Percentiles rank a stretch among this genome's conserved stretches.
These are phyloP conservation scores for Alternaria infectoria DNA, from an alignment of 2,329 filamentous ascomycete genomes.

Conservation along the genomic window DNA sequence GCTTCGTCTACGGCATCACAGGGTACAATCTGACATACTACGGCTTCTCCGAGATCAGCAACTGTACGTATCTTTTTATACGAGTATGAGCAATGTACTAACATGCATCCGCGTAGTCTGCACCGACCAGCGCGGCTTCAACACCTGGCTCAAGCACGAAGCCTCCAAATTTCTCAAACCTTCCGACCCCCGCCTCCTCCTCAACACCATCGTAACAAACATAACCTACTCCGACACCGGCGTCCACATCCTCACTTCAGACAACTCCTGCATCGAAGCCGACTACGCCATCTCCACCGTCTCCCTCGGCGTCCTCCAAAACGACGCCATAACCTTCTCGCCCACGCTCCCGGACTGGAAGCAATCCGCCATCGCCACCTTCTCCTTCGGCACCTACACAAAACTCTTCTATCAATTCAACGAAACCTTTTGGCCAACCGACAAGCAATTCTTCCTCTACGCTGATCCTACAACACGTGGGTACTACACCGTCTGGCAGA, in stretches of 20 bases:
- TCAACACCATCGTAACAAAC: constrained; percentile 64
- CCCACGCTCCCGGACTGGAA: constrained; percentile 70
- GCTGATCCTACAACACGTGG: constrained; percentile 57
- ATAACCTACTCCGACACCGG: constrained; percentile 60
- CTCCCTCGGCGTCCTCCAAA: constrained; percentile 71
- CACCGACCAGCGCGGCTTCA: constrained; percentile 67
- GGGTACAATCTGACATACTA: constrained; percentile 59
- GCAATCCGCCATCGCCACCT: constrained; percentile 65
- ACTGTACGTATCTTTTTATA: background rate
- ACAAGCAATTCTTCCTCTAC: constrained; percentile 63
- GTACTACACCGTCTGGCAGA: constrained; percentile 69
- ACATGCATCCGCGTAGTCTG: constrained; percentile 54
- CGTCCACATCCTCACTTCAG: constrained; percentile 60
- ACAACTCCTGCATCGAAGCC: constrained; percentile 64
- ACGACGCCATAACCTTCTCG: constrained; percentile 63
- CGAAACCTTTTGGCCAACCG: constrained; percentile 68
- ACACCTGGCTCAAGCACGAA: constrained; percentile 62
- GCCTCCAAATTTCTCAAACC: constrained; percentile 63
- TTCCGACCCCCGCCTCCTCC: constrained; percentile 63
- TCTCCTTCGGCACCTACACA: constrained; percentile 74
- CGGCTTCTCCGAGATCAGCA: constrained; percentile 7
- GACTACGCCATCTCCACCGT: constrained; percentile 72
- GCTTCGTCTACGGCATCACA: constrained; percentile 62
- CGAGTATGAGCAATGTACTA: no score
- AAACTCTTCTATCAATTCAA: constrained; percentile 76